Evolutionary conservation across 2,329 filamentous ascomycete genomes (phyloP), one percentile per base, ranked within the genome.

Genomic region (Ascochyta pisi): DNA sequence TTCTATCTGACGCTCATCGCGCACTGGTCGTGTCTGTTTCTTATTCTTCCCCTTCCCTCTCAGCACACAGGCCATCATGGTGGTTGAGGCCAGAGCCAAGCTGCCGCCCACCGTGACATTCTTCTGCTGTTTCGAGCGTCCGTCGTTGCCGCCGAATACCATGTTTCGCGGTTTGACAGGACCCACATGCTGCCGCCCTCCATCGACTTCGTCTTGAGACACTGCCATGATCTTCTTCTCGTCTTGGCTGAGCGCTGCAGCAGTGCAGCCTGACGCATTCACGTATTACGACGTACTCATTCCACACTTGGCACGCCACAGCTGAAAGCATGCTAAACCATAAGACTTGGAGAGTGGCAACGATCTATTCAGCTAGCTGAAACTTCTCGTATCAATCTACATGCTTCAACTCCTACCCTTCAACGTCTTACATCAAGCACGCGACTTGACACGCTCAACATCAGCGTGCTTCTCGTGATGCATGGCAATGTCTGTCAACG

Each of bases 401-500:
- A 3, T 44, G 33, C 38, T 10, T 16, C 13, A 22, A 16, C 31
- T 24, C 6, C 4, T 8, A n/a, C 9, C n/a, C 10, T 12, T 3
- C 12, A 13, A 31, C 13, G 31, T 9, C 6, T 6, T 15, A 12
- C 27, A 24, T 51, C 26, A 64, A 38, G 58, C 50, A 29, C 48
- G 57, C 19, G 60, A 66, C 54, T 65, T 60, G 15, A 62, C 43
- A 9, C 62, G 60, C 56, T 66, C 60, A 37, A 59, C 53, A 22
- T 31, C 45, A 38, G 49, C 50, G 44, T 66, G 54, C 44, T 66
- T 66, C 53, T 66, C 64, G 29, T 54, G 48, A 31, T 65, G 64
- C 38, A 52, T 37, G 15, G 62, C 62, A 27, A 58, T 54, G n/a
- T 63, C 63, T 13, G 48, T 45, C 34, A 67, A 38, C 13, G 51